Evolutionary conservation across 2,329 filamentous ascomycete species (phyloP), one percentile per base, ranked within the genome.

Genomic region (Tothia fuscella): DNA sequence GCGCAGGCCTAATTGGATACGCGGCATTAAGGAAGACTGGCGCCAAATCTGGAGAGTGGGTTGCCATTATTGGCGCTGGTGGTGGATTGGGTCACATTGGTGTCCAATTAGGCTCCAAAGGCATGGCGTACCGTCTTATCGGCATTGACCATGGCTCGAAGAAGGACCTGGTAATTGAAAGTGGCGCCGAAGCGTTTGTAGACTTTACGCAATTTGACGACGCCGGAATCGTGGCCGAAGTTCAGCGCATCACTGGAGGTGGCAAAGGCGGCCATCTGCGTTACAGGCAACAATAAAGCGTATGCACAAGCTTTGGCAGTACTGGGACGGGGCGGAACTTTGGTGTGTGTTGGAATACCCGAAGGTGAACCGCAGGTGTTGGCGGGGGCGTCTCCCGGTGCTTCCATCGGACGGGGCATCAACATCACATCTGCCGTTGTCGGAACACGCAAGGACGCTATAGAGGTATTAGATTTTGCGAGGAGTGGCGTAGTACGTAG

Each of bases 321-420:
- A 6, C 47, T 94, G 47, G 82, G 89, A 46, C 74, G 85, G 42
- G 77, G 78, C 46, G 89, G 89, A 46, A 74, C 76, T 28, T 82
- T 95, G 55, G 75, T 95, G 49, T 89, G 84, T 64, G 91, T 96
- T 55, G 89, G 88, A 55, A 70, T 95, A 21, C 89, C 89, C 4
- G 80, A 83, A 28, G 72, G 79, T 49, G 87, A 66, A 6, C 52
- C 60, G 12, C 54, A 64, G 44, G 57, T 63, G 0, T 66, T 70
- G 30, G 57, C 54, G 26, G 56, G 55, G 12, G 64, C 63, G 5
- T 52, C 48, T 38, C 64, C 66, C 6, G 56, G 59, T 6, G 31
- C 60, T 10, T 45, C 70, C 41, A 54, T 68, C 3, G 59, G 53
- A 3, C 66, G 64, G 52, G 58, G 58, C 25, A 47, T 64, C 45